Percentiles rank a stretch among this genome's conserved stretches.
Evolutionary conservation across 805 yeast genomes (phyloP).

Genomic region (Wickerhamiella cacticola): DNA sequence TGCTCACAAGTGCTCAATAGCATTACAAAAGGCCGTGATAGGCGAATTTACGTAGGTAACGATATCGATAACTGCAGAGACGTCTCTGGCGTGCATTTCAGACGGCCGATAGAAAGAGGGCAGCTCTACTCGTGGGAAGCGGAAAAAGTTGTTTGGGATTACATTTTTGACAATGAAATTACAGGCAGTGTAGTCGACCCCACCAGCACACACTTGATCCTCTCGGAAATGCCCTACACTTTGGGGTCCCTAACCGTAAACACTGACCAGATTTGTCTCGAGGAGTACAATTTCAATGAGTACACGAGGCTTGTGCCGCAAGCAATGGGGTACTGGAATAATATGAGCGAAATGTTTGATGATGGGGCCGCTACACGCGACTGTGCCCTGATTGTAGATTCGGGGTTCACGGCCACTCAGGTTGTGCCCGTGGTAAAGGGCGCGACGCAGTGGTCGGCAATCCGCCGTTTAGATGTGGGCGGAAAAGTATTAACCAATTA

Average conservation of each 20-base stretch:
- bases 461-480: constrained; percentile 69
- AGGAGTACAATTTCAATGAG: constrained; percentile 72
- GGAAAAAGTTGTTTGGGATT: constrained; percentile 85
- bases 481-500: constrained; percentile 78
- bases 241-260: constrained; percentile 70
- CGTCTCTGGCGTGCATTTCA: constrained; percentile 57
- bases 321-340: constrained; percentile 46
- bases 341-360: constrained; percentile 26
- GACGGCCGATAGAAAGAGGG: constrained; percentile 81
- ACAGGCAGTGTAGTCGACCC: constrained; percentile 28
- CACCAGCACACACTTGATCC: constrained; percentile 45
- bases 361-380: constrained; percentile 31
- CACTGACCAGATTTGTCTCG: constrained; percentile 86
- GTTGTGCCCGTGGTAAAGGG: constrained; percentile 75
- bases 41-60: constrained; percentile 60
- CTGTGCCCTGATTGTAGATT: constrained; percentile 70
- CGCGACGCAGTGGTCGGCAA: constrained; percentile 61
- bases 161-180: constrained; percentile 39
- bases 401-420: constrained; percentile 83
- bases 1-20: constrained; percentile 56
- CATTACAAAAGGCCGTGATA: constrained; percentile 63
- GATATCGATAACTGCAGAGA: constrained; percentile 53
- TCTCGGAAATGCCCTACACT: constrained; percentile 73
- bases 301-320: constrained; percentile 51
- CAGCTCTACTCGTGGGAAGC: constrained; percentile 85